Percentiles rank a stretch among this genome's conserved stretches.
phyloP scores from a whole-genome alignment of 2,329 filamentous ascomycete genomes.

The Alternaria atra region DNA sequence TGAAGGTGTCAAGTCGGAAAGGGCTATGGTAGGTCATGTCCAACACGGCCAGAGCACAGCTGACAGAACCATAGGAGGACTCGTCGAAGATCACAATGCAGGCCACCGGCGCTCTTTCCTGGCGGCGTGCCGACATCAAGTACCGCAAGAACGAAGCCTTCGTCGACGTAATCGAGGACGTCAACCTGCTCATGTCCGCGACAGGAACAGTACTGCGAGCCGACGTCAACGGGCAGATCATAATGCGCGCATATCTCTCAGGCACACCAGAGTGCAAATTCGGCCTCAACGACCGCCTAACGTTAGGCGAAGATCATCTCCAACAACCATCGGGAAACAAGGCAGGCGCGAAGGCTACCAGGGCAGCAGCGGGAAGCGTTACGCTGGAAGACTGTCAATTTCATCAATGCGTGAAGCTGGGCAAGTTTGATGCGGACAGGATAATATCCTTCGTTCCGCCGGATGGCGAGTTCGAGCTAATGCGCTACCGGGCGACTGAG shows the following conservation, averaged over 20 bases:
- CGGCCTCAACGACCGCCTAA: conserved; percentile 91
- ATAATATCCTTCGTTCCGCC: conserved; percentile 98
- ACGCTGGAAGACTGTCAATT: conserved; percentile 98
- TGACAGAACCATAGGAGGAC: conserved; percentile 67
- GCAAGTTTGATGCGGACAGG: conserved; percentile 94
- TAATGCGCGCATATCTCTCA: conserved; percentile 97
- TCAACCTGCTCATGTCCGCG: conserved; percentile 99
- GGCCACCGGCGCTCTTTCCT: conserved; percentile 94
- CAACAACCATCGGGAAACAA: conserved; percentile 76
- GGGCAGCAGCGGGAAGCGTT: conserved; percentile 93
- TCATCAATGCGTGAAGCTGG: conserved; percentile 97
- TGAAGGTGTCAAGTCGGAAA: conserved; percentile 94
- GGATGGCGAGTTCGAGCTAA: conserved; percentile 97
- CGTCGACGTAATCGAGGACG: conserved; percentile 98
- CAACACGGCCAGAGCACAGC: conserved; percentile 5
- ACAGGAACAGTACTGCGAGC: conserved; percentile 93
- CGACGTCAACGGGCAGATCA: conserved; percentile 95
- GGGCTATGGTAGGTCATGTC: conserved; percentile 62
- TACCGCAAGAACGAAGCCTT: conserved; percentile 99
- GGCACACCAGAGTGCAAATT: conserved; percentile 99
- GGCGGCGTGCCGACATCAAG: conserved; percentile 96
- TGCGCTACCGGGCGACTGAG: conserved; percentile 97
- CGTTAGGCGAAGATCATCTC: conserved; percentile 74
- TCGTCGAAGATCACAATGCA: conserved; percentile 99
- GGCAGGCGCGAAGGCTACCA: conserved; percentile 86